Evolutionary conservation across 805 yeast species (phyloP), one percentile per base, ranked within the genome.

Genomic region (Cephaloascus albidus): DNA sequence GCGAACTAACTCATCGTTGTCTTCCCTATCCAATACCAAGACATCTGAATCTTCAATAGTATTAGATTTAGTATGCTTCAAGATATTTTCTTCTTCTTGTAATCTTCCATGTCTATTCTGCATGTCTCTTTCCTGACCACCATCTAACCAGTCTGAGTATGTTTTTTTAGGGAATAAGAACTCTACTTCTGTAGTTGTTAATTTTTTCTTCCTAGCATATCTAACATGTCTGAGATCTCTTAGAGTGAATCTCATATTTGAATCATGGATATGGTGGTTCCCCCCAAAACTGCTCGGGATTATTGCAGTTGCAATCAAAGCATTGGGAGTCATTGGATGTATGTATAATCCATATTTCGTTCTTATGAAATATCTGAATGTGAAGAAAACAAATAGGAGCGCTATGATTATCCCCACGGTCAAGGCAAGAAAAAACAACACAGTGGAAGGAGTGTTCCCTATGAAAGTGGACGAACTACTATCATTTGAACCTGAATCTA

Each of bases 331-430:
- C 10, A n/a, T n/a, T 8, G 33, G 10, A 31, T 31, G 18, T 8
- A 12, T 8, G 28, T 71, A 74, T 10, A 78, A 58, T 0, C 85
- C 85, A 47, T 66, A 70, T 40, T 63, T 67, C 4, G 81, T 65
- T 38, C 85, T 59, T 3, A 79, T 66, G 46, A 78, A 71, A 53
- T 80, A 78, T 37, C 84, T 58, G 38, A 74, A 50, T 10, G 85
- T 74, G 64, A 80, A 78, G 56, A 77, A 77, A 6, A 77, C 45
- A 47, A 80, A 76, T 20, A 76, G 52, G 0, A 65, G 17, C 4
- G 84, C 83, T 32, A 78, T 76, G 18, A 70, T 50, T 10, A 77
- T 70, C 3, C 85, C 85, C 12, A 78, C 74, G 1, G 80, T 73
- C 28, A 80, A 63, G 1, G 85, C 84, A 10, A 80, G 57, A 55